A percentile compares a stretch with the other conserved stretches of the same genome.
Evolutionary conservation across 2,329 filamentous ascomycete genomes (phyloP).

Genomic region (Penicillium hesseltinei): DNA sequence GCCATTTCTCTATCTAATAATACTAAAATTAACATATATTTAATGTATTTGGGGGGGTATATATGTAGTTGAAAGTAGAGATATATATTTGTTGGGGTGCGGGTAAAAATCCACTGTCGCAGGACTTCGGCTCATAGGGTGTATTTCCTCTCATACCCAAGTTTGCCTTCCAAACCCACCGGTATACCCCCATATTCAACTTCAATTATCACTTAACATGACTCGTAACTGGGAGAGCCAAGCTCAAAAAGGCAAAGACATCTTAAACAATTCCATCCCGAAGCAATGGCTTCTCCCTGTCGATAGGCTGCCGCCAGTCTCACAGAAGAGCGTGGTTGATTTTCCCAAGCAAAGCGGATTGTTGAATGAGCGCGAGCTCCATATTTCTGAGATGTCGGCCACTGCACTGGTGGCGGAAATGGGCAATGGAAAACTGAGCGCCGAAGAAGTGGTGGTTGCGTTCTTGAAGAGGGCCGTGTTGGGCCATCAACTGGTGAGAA

Average conservation of each 20-base stretch:
- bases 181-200: background rate
- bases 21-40: too few relatives aligned
- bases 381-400: constrained; percentile 50
- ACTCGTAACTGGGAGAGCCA: constrained; percentile 31
- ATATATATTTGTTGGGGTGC: too few relatives aligned
- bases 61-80: too few relatives aligned
- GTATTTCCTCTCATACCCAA: background rate
- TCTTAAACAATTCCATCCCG: constrained; percentile 35
- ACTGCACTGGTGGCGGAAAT: constrained; percentile 30
- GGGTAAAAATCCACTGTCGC: too few relatives aligned
- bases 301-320: constrained; percentile 28
- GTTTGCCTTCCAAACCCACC: background rate
- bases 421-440: constrained; percentile 27
- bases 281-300: constrained; percentile 36
- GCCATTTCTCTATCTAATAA: too few relatives aligned
- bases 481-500: constrained; percentile 34
- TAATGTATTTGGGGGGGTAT: too few relatives aligned
- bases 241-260: constrained; percentile 34
- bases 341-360: constrained; percentile 47
- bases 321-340: constrained; percentile 30
- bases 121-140: too few relatives aligned
- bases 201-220: constrained; percentile 15
- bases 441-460: constrained; percentile 34
- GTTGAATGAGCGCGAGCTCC: constrained; percentile 49
- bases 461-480: constrained; percentile 36